Evolutionary conservation across 2,329 filamentous ascomycete genomes (phyloP).

Genomic region (Trichoderma arundinaceum): DNA sequence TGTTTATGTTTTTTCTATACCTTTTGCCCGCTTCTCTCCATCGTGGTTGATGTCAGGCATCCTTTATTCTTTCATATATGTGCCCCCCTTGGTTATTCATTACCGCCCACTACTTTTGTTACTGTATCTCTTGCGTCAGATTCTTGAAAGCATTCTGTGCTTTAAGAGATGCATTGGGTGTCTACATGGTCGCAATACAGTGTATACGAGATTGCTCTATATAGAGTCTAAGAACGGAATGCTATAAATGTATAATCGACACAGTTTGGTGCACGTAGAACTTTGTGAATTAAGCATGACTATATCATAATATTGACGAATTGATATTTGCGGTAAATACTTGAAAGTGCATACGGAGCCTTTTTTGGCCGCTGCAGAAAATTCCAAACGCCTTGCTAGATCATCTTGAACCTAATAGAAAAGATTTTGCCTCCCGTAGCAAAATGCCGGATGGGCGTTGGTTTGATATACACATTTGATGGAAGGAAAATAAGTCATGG

Average conservation of each 20-base stretch:
- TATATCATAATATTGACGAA: neutral
- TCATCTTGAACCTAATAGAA: neutral
- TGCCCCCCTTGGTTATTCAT: no score
- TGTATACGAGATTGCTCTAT: conserved; percentile 12
- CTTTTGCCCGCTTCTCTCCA: neutral
- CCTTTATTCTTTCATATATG: no score
- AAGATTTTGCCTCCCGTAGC: neutral
- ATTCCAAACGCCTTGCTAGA: conserved; percentile 28
- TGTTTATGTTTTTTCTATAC: conserved; percentile 29
- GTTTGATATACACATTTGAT: no score
- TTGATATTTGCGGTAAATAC: neutral
- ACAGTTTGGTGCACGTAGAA: neutral
- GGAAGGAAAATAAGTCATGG: no score
- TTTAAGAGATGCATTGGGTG: neutral
- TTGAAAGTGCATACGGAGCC: no score
- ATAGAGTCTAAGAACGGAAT: neutral
- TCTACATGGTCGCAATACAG: neutral
- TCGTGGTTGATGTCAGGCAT: neutral
- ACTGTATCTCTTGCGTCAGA: neutral
- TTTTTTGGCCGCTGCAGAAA: neutral
- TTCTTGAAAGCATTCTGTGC: neutral
- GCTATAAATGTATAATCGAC: neutral
- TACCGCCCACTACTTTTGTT: neutral
- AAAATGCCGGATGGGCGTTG: no score
- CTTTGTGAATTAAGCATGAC: no score